phyloP scores from a whole-genome alignment of 179 eudicot genomes.

The Sideroxylon spinosum region DNA sequence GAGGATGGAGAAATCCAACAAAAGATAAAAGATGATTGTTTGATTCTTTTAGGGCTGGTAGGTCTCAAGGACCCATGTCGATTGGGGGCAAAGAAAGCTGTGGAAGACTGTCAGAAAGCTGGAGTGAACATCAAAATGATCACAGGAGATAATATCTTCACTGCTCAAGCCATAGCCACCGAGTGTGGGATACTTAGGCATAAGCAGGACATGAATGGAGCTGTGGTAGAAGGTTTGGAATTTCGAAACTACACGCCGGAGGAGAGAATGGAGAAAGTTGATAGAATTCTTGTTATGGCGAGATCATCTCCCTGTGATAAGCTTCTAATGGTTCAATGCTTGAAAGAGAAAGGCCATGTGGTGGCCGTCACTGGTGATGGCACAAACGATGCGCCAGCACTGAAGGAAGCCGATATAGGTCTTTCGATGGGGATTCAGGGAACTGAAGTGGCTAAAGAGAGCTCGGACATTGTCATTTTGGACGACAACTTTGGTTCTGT shows the following conservation, averaged over 20 bases:
- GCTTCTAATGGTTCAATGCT: constrained; percentile 30
- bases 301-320: constrained; percentile 31
- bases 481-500: constrained; percentile 27
- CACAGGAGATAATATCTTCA: constrained; percentile 33
- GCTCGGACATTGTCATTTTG: constrained; percentile 32
- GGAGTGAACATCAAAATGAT: constrained; percentile 37
- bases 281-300: constrained; percentile 27
- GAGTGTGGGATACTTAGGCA: constrained; percentile 29
- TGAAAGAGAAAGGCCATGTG: constrained; percentile 26
- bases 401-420: constrained; percentile 32
- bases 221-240: constrained; percentile 25
- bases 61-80: constrained; percentile 31
- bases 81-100: constrained; percentile 29
- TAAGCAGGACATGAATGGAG: neutral
- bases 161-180: constrained; percentile 26
- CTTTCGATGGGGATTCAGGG: constrained; percentile 34
- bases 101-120: constrained; percentile 26
- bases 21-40: constrained; percentile 16
- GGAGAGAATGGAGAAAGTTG: constrained; percentile 24
- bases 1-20: neutral
- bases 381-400: constrained; percentile 28
- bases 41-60: constrained; percentile 26
- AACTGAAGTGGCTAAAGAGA: constrained; percentile 31
- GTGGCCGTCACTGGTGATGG: constrained; percentile 33
- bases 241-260: constrained; percentile 20